A percentile compares a stretch with the other conserved stretches of the same genome.
Evolutionary conservation across 257 asterid species (phyloP).

Genomic region (Nicotiana benthamiana): DNA sequence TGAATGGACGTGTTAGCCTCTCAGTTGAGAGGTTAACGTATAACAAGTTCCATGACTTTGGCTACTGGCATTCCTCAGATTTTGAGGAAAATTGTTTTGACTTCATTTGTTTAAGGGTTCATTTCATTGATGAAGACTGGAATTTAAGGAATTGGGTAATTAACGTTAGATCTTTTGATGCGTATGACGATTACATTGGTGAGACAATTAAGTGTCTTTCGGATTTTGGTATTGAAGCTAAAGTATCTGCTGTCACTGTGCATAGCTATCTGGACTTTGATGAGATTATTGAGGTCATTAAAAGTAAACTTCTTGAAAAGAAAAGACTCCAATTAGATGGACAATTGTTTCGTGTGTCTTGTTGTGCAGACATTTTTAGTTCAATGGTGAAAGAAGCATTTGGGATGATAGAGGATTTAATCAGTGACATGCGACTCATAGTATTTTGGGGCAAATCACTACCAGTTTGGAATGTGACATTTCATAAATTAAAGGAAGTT

Average conservation of each 20-base stretch:
- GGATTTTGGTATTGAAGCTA: constrained; percentile 9
- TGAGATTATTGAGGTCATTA: constrained; percentile 1
- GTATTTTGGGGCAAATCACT: not conserved
- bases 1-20: constrained; percentile 7
- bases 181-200: not conserved
- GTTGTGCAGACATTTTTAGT: constrained; percentile 20
- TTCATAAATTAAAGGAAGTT: constrained; percentile 6
- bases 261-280: not conserved
- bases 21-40: constrained; percentile 5
- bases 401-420: constrained; percentile 4
- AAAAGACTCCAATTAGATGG: constrained; percentile 1
- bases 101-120: constrained; percentile 8
- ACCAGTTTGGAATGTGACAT: constrained; percentile 11
- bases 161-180: not conserved
- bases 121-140: constrained; percentile 18
- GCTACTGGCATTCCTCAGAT: not conserved
- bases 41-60: not conserved
- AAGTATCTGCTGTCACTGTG: constrained; percentile 6
- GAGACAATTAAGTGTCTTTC: constrained; percentile 6
- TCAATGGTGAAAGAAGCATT: constrained; percentile 19
- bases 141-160: constrained; percentile 10
- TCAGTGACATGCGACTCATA: constrained; percentile 4
- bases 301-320: not conserved
- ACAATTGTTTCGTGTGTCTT: constrained; percentile 3
- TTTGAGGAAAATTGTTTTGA: not conserved